These are phyloP conservation scores for Colletotrichum theobromicola DNA, from an alignment of 2,329 filamentous ascomycete genomes.

Conservation along the genomic window DNA sequence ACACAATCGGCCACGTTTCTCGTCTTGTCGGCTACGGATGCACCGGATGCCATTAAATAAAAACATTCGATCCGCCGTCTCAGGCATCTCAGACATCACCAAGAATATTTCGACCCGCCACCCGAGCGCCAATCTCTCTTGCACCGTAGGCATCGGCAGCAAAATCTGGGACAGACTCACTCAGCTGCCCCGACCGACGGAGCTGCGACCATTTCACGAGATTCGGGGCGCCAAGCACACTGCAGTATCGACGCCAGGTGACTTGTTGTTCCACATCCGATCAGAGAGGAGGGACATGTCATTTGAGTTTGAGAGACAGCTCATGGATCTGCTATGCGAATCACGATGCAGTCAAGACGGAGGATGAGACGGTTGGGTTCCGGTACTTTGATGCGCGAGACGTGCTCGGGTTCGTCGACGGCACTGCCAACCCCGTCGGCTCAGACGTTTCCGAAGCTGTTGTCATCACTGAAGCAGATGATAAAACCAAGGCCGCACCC, in stretches of 20 bases:
- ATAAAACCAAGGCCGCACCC: constrained; percentile 27
- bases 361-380: constrained; percentile 61
- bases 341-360: constrained; percentile 49
- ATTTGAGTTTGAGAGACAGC: constrained; percentile 63
- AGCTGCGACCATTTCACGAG: constrained; percentile 55
- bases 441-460: constrained; percentile 45
- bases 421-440: constrained; percentile 63
- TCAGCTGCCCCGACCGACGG: constrained; percentile 47
- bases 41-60: constrained; percentile 35
- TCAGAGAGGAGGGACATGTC: constrained; percentile 60
- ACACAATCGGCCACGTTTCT: constrained; percentile 59
- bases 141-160: constrained; percentile 60
- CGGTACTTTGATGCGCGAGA: constrained; percentile 65
- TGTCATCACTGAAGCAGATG: constrained; percentile 44
- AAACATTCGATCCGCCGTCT: constrained; percentile 49
- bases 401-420: constrained; percentile 64
- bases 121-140: constrained; percentile 48
- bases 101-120: constrained; percentile 62
- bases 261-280: constrained; percentile 64
- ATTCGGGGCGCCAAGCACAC: constrained; percentile 54
- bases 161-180: constrained; percentile 54
- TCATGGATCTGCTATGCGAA: constrained; percentile 54
- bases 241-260: constrained; percentile 60
- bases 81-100: constrained; percentile 47
- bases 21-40: constrained; percentile 46